phyloP scores from a whole-genome alignment of 768 basidiomycete genomes.

The Termitomyces sp. region DNA sequence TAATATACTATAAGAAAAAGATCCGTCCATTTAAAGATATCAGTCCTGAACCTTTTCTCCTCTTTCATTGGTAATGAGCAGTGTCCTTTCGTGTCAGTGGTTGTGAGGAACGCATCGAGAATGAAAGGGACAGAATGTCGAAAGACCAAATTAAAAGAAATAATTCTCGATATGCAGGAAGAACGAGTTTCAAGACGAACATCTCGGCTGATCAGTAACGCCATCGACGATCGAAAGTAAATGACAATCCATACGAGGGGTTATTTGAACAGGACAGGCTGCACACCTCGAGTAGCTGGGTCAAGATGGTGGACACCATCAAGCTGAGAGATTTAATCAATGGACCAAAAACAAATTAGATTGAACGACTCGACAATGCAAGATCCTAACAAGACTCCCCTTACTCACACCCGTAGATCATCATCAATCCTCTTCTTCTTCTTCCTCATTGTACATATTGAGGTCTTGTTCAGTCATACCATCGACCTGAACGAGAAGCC shows the following conservation, averaged over 20 bases:
- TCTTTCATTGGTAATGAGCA: no score
- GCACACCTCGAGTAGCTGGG: not conserved
- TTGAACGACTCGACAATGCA: not conserved
- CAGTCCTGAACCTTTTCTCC: no score
- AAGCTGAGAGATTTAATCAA: not conserved
- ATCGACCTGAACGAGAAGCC: constrained; percentile 5
- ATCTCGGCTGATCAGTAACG: no score
- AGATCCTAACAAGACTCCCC: not conserved
- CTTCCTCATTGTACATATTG: not conserved
- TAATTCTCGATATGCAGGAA: no score
- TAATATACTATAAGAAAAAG: no score
- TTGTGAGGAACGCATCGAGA: no score
- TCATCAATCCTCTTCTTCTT: not conserved
- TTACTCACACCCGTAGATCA: not conserved
- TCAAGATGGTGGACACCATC: not conserved
- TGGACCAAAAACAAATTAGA: not conserved
- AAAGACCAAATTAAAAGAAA: no score
- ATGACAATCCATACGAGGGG: not conserved
- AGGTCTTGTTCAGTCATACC: not conserved
- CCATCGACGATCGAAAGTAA: not conserved
- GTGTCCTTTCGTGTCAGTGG: no score
- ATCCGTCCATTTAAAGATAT: no score
- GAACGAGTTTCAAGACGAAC: no score
- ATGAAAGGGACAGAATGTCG: no score
- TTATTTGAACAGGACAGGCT: not conserved